A percentile compares a stretch with the other conserved stretches of the same genome.
Conservation (phyloP, 441 rosid genomes). For the Syzygium malaccense region DNA sequence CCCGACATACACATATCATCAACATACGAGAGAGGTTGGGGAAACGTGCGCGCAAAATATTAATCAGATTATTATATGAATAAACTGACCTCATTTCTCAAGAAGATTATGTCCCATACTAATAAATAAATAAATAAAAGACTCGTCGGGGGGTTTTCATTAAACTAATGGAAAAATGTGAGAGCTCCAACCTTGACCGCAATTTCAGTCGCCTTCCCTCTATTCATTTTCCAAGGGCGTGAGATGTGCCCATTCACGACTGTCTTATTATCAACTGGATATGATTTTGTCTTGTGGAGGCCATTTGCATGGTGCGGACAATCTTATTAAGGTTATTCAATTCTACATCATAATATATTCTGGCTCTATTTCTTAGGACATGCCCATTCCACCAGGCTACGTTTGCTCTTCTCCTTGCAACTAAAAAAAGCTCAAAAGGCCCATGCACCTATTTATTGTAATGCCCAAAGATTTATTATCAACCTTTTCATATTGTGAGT, state of each 20-base stretch:
- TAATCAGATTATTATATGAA: neutral
- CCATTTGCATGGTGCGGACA: neutral
- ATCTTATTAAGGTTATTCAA: neutral
- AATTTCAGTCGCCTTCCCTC: neutral
- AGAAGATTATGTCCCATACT: neutral
- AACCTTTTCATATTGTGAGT: no score
- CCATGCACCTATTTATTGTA: no score
- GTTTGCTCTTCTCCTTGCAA: no score
- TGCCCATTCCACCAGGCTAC: no score
- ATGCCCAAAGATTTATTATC: no score
- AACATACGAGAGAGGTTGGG: neutral
- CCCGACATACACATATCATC: constrained; percentile 9
- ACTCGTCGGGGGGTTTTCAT: neutral
- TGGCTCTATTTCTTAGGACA: no score
- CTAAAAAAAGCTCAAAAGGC: no score
- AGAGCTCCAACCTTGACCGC: neutral
- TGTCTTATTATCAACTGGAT: neutral
- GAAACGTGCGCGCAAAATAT: neutral
- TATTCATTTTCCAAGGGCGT: neutral
- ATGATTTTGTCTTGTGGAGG: neutral
- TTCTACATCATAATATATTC: no score
- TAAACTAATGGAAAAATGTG: neutral
- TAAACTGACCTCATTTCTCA: neutral
- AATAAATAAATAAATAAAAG: neutral
- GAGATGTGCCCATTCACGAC: no score